Percentiles rank a stretch among this genome's conserved stretches.
phyloP scores from a whole-genome alignment of 352 stramenopile genomes.

The Lagenidium sp. region DNA sequence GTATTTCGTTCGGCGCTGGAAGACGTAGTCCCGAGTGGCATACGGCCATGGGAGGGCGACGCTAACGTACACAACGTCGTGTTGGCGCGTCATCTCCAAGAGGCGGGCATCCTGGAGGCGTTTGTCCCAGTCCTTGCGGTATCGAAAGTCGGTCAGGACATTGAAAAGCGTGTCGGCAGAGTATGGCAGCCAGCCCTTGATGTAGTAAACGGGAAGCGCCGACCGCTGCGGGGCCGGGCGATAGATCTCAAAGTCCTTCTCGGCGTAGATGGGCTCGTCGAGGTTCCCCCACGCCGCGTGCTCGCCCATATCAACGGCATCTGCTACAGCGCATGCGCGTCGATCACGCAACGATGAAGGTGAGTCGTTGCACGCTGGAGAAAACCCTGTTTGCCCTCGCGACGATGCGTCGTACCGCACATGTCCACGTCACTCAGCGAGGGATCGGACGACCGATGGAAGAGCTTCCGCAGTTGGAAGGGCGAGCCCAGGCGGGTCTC shows the following conservation, averaged over 20 bases:
- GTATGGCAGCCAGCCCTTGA: constrained; percentile 63
- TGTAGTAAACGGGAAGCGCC: constrained; percentile 54
- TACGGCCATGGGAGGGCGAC: constrained; percentile 58
- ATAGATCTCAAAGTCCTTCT: constrained; percentile 72
- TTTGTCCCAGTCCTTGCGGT: constrained; percentile 46
- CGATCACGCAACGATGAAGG: not conserved
- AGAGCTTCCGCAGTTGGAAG: constrained; percentile 20
- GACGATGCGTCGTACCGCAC: not conserved
- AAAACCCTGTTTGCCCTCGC: no score
- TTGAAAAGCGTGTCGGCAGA: constrained; percentile 68
- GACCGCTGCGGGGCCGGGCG: constrained; percentile 35
- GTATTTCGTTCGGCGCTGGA: constrained; percentile 46
- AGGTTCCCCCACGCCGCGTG: constrained; percentile 49
- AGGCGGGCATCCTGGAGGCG: constrained; percentile 34
- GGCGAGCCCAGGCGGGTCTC: constrained; percentile 10
- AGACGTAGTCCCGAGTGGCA: constrained; percentile 73
- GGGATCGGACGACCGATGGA: constrained; percentile 55
- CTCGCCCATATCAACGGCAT: constrained; percentile 61
- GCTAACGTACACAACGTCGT: constrained; percentile 60
- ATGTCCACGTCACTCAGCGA: constrained; percentile 34
- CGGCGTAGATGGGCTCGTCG: constrained; percentile 54
- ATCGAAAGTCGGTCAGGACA: constrained; percentile 42
- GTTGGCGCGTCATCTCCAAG: constrained; percentile 25
- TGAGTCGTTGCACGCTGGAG: no score
- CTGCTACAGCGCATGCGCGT: constrained; percentile 8